Base-by-base conservation (phyloP, 148 eudicot species). In the Persicaria tinctoria region DNA sequence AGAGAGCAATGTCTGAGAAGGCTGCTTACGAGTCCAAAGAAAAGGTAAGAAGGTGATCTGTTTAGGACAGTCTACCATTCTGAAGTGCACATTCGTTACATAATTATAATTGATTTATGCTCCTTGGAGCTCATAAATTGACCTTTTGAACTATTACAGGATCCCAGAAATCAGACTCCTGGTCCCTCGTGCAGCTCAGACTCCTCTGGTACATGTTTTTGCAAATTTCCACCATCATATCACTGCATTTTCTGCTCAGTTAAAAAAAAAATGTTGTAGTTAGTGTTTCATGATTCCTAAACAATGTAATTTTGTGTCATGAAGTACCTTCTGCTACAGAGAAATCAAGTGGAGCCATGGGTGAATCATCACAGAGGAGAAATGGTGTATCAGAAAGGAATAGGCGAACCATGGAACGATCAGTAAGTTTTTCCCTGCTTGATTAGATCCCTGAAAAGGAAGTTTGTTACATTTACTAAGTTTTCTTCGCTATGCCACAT, bases 341-440 rank as follows among this genome's bases (percentile, higher is more conserved):
- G 72, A 84, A 76, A 77, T 44, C 51, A 63, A 83, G 82, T 75
- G 92, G 79, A 80, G 75, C 46, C 10, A 79, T 76, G 84, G 75
- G 75, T 55, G 98, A 92, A 85, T 86, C 93, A 53, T 81, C 87
- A 70, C 87, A 85, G 82, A 86, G 99, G 82, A 82, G 83, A 46
- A 92, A 87, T 88, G 92, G 96, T 55, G 88, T 82, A 71, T 80
- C 88, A 75, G 99, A 92, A 87, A 92, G 89, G 85, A 87, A 91
- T 59, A 85, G 82, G 73, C 87, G 92, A 82, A 90, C 90, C 53
- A 85, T 82, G 90, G 99, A 95, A 77, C 90, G 97, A 51, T 90
- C 94, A 79, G 99, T 95, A 89, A 81, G 90, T 51, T 73, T 70
- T 46, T 57, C 45, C 76, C 45, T 51, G 64, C 17, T 50, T 17